A percentile compares a stretch with the other conserved stretches of the same genome.
Conservation (phyloP, 176 grass and related monocot genomes). For the Zizania latifolia region DNA sequence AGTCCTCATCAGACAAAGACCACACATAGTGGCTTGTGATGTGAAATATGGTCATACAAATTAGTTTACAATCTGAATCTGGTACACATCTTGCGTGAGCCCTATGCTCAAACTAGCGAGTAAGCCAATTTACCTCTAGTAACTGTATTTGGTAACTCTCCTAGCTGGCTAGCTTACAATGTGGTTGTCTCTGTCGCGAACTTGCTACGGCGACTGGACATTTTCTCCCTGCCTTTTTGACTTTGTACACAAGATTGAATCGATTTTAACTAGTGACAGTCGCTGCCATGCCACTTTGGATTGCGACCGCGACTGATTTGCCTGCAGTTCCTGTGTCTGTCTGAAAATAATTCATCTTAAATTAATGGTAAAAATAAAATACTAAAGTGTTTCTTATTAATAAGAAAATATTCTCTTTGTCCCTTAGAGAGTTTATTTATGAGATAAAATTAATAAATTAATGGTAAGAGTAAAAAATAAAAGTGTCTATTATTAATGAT, state of each 20-base stretch:
- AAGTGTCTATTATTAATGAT: no score
- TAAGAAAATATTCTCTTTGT: no score
- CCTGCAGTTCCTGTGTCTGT: not conserved
- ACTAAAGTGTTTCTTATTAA: no score
- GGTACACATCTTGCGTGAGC: not conserved
- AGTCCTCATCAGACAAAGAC: not conserved
- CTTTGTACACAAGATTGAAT: not conserved
- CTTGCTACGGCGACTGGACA: not conserved
- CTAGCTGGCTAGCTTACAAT: not conserved
- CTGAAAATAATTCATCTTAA: no score
- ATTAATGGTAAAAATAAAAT: no score
- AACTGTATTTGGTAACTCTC: not conserved
- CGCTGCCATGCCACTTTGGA: not conserved
- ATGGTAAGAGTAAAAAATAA: no score
- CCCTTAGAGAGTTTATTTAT: no score
- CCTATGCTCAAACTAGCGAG: not conserved
- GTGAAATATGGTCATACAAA: not conserved
- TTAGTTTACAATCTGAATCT: not conserved
- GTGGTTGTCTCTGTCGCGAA: not conserved
- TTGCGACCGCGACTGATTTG: not conserved
- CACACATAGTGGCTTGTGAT: not conserved
- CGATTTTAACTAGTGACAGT: not conserved
- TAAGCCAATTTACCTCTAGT: not conserved
- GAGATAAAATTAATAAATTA: no score
- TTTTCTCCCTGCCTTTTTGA: slow-evolving; percentile 3